These are phyloP conservation scores for Rutstroemia sp. DNA, from an alignment of 2,329 filamentous ascomycete species.

Conservation along the genomic window DNA sequence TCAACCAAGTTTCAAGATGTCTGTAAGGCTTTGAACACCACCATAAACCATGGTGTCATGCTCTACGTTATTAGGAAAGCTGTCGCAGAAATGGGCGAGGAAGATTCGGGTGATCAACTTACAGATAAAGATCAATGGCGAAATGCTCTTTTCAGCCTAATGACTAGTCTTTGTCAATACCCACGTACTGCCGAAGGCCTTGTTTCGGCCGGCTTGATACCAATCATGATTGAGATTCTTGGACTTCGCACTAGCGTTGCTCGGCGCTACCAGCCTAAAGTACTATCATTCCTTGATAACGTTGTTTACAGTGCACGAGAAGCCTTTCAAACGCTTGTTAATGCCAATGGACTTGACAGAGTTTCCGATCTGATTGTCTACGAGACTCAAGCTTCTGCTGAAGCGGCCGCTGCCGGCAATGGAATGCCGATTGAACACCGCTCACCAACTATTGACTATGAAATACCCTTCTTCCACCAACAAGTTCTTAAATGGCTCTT, in stretches of 20 bases:
- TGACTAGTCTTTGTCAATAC: conserved; percentile 70
- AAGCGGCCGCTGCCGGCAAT: conserved; percentile 56
- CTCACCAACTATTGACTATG: conserved; percentile 83
- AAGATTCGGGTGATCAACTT: conserved; percentile 52
- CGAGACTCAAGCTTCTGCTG: conserved; percentile 64
- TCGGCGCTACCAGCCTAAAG: conserved; percentile 73
- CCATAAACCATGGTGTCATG: conserved; percentile 91
- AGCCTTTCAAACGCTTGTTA: conserved; percentile 76
- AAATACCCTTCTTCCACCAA: conserved; percentile 88
- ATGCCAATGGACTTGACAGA: conserved; percentile 77
- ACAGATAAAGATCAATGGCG: conserved; percentile 82
- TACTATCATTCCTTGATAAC: conserved; percentile 81
- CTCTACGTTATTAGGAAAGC: conserved; percentile 90
- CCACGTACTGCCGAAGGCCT: conserved; percentile 73
- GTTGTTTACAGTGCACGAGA: conserved; percentile 80
- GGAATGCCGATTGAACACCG: conserved; percentile 67
- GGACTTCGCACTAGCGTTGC: conserved; percentile 75
- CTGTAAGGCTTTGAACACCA: conserved; percentile 83
- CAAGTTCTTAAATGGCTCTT: conserved; percentile 89
- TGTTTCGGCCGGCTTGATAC: conserved; percentile 81
- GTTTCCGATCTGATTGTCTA: conserved; percentile 80
- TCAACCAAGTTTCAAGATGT: conserved; percentile 74
- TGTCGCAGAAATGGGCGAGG: conserved; percentile 67
- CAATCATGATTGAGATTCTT: conserved; percentile 82
- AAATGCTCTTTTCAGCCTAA: conserved; percentile 79